These are phyloP conservation scores for Ceratocystis variospora DNA, from an alignment of 2,329 filamentous ascomycete species.

Conservation along the genomic window DNA sequence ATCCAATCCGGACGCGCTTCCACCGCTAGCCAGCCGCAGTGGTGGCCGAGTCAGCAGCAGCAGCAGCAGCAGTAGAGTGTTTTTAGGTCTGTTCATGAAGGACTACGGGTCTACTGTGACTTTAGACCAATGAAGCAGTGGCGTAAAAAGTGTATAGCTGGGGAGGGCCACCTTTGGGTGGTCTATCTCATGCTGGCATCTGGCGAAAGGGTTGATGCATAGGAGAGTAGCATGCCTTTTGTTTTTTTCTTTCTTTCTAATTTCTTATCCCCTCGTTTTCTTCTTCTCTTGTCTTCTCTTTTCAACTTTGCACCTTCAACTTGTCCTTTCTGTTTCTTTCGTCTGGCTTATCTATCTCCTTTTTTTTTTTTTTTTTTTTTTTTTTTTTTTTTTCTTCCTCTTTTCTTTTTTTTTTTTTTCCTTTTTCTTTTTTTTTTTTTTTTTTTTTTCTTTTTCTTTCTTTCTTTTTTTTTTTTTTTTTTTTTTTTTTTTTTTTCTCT, in stretches of 20 bases:
- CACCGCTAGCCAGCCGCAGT: constrained; percentile 29
- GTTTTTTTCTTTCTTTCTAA: no score
- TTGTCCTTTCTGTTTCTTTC: constrained; percentile 12
- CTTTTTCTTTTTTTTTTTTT: constrained; percentile 9
- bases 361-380: no score
- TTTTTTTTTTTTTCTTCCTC: no score
- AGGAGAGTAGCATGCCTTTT: no score
- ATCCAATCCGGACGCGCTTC: not conserved
- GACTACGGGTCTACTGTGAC: no score
- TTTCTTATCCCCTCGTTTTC: no score
- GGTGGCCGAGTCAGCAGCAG: constrained; percentile 38
- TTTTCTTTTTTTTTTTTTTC: no score
- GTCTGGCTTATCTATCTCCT: not conserved
- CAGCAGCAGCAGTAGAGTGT: not conserved
- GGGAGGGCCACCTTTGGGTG: not conserved
- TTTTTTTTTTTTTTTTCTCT: constrained; percentile 8
- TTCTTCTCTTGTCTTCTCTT: not conserved
- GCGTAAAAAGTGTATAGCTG: not conserved
- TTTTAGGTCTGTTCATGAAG: no score
- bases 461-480: constrained; percentile 7
- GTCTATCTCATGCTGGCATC: not conserved
- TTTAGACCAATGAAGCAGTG: not conserved
- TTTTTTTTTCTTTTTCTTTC: constrained; percentile 12
- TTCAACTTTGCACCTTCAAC: not conserved
- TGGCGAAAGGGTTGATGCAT: no score